Percentiles rank a stretch among this genome's conserved stretches.
These are phyloP conservation scores for Ambrosiella xylebori DNA, from an alignment of 2,329 filamentous ascomycete species.

Conservation along the genomic window DNA sequence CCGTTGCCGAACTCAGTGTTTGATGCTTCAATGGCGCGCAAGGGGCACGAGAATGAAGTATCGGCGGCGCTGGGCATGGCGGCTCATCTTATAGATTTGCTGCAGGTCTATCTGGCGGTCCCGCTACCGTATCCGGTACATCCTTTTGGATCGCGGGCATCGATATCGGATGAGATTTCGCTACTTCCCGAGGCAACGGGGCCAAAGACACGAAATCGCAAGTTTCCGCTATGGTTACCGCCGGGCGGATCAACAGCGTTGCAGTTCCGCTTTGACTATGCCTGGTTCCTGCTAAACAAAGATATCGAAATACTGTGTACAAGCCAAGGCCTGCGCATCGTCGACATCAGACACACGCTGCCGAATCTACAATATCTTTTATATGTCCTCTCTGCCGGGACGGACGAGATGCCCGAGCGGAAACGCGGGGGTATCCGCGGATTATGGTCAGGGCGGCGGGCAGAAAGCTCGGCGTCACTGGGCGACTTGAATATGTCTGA, in stretches of 20 bases:
- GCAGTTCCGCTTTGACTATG: slow-evolving; percentile 89
- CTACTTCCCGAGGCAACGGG: slow-evolving; percentile 26
- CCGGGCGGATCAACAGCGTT: slow-evolving; percentile 45
- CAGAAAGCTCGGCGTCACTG: background rate
- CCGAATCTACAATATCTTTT: slow-evolving; percentile 88
- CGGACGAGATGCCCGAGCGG: slow-evolving; percentile 40
- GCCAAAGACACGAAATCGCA: slow-evolving; percentile 32
- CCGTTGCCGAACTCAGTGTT: slow-evolving; percentile 67
- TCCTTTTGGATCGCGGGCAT: slow-evolving; percentile 55
- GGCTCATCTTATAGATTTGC: slow-evolving; percentile 52
- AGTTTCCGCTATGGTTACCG: slow-evolving; percentile 63
- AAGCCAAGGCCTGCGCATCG: slow-evolving; percentile 54
- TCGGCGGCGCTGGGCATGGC: slow-evolving; percentile 71
- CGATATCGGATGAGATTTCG: slow-evolving; percentile 59
- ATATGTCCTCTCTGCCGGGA: slow-evolving; percentile 74
- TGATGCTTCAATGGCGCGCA: slow-evolving; percentile 29
- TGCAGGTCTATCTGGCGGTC: slow-evolving; percentile 68
- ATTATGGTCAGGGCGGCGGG: slow-evolving; percentile 22
- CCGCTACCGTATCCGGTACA: slow-evolving; percentile 67
- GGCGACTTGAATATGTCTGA: background rate
- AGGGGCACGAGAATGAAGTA: slow-evolving; percentile 46
- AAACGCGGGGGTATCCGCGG: slow-evolving; percentile 46
- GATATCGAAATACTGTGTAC: slow-evolving; percentile 58
- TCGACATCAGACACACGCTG: slow-evolving; percentile 82
- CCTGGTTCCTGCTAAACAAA: slow-evolving; percentile 91